These are phyloP conservation scores for Trichocomaceae sp. DNA, from an alignment of 2,329 filamentous ascomycete genomes.

Conservation along the genomic window DNA sequence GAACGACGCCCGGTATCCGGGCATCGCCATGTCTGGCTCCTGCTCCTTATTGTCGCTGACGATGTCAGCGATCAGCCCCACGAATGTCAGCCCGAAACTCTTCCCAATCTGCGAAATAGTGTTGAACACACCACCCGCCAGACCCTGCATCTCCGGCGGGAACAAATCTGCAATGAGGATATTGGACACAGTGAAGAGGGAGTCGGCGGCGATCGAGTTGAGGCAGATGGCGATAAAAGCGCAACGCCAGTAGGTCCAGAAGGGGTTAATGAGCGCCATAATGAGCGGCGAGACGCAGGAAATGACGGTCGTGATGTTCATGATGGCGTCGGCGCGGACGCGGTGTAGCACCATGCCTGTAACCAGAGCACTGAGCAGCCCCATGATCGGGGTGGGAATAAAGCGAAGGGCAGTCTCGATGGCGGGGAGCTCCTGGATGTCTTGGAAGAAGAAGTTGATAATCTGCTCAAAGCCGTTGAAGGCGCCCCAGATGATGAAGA, in stretches of 20 bases:
- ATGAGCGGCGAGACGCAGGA: constrained; percentile 34
- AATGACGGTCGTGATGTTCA: constrained; percentile 26
- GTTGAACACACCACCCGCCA: constrained; percentile 58
- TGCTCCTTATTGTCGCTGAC: too few species aligned
- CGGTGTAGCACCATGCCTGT: too few species aligned
- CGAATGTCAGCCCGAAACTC: constrained; percentile 43
- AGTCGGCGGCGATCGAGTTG: neutral
- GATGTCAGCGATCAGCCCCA: too few species aligned
- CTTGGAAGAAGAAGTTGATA: constrained; percentile 36
- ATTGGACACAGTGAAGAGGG: neutral
- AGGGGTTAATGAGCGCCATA: constrained; percentile 40
- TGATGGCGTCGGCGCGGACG: too few species aligned
- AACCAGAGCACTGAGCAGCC: constrained; percentile 18
- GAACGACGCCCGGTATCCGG: too few species aligned
- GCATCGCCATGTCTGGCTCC: too few species aligned
- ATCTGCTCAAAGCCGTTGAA: constrained; percentile 21
- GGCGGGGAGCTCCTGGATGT: constrained; percentile 41
- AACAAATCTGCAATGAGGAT: constrained; percentile 37
- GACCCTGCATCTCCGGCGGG: constrained; percentile 48
- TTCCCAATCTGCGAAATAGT: constrained; percentile 52
- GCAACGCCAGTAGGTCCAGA: constrained; percentile 33
- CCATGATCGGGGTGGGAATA: constrained; percentile 36
- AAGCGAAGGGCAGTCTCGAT: constrained; percentile 41
- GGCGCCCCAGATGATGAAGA: constrained; percentile 26
- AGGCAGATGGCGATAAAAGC: neutral